phyloP scores from a whole-genome alignment of 768 basidiomycete genomes.

The Mycena alexandri region DNA sequence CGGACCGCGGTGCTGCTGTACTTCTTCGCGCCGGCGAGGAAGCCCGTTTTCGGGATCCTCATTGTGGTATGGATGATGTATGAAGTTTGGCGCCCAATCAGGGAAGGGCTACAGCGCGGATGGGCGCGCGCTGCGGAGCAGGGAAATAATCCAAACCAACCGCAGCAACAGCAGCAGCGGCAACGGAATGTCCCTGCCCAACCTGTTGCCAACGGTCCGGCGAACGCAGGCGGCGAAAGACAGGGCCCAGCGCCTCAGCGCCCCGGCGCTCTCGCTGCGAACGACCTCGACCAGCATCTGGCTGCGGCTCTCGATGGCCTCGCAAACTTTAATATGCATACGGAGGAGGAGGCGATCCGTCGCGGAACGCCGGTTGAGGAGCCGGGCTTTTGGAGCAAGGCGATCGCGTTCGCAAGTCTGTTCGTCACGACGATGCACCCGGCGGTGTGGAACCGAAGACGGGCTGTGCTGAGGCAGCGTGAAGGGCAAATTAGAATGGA shows the following conservation, averaged over 20 bases:
- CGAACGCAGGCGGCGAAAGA: constrained; percentile 24
- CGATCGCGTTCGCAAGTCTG: constrained; percentile 66
- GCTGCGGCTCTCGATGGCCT: constrained; percentile 60
- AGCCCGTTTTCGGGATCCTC: constrained; percentile 76
- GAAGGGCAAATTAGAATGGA: constrained; percentile 80
- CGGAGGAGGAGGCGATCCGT: constrained; percentile 67
- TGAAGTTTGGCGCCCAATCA: constrained; percentile 81
- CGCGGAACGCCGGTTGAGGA: constrained; percentile 50
- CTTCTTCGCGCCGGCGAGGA: constrained; percentile 81
- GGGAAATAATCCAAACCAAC: constrained; percentile 32
- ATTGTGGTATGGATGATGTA: constrained; percentile 79
- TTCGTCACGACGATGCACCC: constrained; percentile 76
- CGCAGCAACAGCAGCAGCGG: constrained; percentile 37
- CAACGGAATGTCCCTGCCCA: constrained; percentile 38
- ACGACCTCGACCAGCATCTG: constrained; percentile 44
- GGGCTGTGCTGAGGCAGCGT: constrained; percentile 67
- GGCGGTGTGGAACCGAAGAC: constrained; percentile 79
- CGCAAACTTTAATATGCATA: constrained; percentile 68
- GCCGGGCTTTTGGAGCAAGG: constrained; percentile 64
- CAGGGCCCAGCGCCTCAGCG: constrained; percentile 21
- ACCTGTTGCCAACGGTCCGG: constrained; percentile 27
- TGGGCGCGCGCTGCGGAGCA: constrained; percentile 52
- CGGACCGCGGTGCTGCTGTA: constrained; percentile 79
- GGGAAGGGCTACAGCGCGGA: constrained; percentile 56
- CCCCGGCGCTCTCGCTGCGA: constrained; percentile 27